These are phyloP conservation scores for Globisporangium yorkense DNA, from an alignment of 352 stramenopile species.

Conservation along the genomic window DNA sequence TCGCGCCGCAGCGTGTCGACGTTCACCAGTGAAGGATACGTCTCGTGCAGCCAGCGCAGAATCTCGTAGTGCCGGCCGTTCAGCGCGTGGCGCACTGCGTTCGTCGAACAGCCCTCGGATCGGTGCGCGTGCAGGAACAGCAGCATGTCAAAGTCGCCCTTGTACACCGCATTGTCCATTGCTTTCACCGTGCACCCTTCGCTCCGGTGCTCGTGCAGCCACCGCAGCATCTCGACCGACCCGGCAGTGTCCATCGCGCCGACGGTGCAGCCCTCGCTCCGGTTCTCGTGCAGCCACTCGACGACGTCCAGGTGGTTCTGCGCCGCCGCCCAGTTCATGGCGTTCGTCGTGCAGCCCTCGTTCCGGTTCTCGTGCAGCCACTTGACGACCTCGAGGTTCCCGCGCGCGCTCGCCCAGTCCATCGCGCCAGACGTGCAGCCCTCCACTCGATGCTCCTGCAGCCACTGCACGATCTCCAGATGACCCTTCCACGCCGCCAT, in stretches of 20 bases:
- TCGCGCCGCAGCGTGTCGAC: neutral
- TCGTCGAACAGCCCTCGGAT: slow-evolving; percentile 1
- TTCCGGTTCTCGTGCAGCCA: slow-evolving; percentile 14
- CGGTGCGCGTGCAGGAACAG: slow-evolving; percentile 17
- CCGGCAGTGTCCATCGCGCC: slow-evolving; percentile 19
- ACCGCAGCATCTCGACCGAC: slow-evolving; percentile 9
- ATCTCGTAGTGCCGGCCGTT: slow-evolving; percentile 12
- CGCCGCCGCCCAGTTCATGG: slow-evolving; percentile 19
- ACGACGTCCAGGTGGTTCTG: slow-evolving; percentile 16
- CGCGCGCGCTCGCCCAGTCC: slow-evolving; percentile 23
- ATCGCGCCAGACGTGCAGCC: slow-evolving; percentile 57
- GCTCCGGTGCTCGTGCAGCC: slow-evolving; percentile 12
- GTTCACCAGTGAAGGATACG: neutral
- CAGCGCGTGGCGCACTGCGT: slow-evolving; percentile 6
- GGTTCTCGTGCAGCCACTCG: slow-evolving; percentile 19
- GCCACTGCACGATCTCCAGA: slow-evolving; percentile 46
- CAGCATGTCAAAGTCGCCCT: slow-evolving; percentile 21
- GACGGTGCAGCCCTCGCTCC: slow-evolving; percentile 13
- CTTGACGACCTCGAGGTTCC: slow-evolving; percentile 13
- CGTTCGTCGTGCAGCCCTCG: slow-evolving; percentile 14
- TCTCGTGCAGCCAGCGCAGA: slow-evolving; percentile 8
- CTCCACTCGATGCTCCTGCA: slow-evolving; percentile 46
- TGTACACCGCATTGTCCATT: slow-evolving; percentile 22
- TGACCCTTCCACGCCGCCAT: slow-evolving; percentile 32
- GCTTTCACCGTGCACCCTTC: slow-evolving; percentile 18